Evolutionary conservation across 306 rosid species (phyloP).

Genomic region (Rubus parviflorus): DNA sequence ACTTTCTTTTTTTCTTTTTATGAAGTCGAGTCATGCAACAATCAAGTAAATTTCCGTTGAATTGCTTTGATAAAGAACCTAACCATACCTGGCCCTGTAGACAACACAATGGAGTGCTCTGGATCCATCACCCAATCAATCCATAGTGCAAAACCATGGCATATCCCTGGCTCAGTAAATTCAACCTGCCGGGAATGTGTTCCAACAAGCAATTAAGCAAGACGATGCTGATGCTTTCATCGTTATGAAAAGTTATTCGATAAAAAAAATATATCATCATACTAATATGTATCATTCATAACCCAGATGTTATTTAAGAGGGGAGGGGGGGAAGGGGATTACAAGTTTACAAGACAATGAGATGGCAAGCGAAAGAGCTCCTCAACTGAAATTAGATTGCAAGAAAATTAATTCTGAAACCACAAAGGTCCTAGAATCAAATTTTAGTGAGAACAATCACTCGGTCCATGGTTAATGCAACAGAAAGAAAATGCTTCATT

Average conservation of each 20-base stretch:
- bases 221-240: background rate
- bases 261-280: background rate
- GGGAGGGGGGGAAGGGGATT: background rate
- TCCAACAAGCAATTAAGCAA: conserved; percentile 22
- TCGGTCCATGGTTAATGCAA: background rate
- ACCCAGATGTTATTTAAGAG: background rate
- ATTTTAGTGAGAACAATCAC: background rate
- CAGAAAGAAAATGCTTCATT: background rate
- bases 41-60: background rate
- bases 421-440: background rate
- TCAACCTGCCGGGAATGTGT: conserved; percentile 48
- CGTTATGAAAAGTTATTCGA: background rate
- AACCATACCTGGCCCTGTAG: conserved; percentile 84
- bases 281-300: background rate
- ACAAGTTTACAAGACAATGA: background rate
- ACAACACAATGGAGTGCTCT: conserved; percentile 52
- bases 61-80: conserved; percentile 11
- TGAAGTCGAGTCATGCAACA: background rate
- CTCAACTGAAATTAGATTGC: background rate
- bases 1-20: background rate
- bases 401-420: background rate
- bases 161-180: conserved; percentile 58
- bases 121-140: conserved; percentile 90
- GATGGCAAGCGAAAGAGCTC: background rate
- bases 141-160: conserved; percentile 88